Evolutionary conservation across 345 rosid genomes (phyloP), one percentile per base, ranked within the genome.

Genomic region (Eucalyptus melliodora): DNA sequence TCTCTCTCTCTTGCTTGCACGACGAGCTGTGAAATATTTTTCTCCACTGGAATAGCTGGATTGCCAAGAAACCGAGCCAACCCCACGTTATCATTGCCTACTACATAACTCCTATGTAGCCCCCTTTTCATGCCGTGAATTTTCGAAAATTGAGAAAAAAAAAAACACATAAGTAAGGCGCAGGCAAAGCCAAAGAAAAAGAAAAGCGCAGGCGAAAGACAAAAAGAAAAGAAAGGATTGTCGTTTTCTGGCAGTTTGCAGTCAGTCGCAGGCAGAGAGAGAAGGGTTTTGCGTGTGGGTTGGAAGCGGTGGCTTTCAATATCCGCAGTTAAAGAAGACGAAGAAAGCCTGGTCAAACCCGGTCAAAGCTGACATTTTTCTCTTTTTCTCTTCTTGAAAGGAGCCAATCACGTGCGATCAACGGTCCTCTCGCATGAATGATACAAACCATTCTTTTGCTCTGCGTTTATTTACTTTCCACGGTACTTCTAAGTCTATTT

Each of bases 1-100:
- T 17, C n/a, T 42, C 42, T 50, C 27, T 34, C n/a, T 82, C 87
- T 77, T 86, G 95, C 95, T 94, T 92, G 92, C 94, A 89, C 93
- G 93, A 93, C 92, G 93, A 89, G 88, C 67, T 16, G 62, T 55
- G 26, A 69, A 40, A 19, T 72, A 37, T 72, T 37, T 72, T 69
- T 34, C 21, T 9, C 83, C 47, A 69, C 27, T 40, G 47, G 83
- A 77, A 77, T 77, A 77, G 83, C 83, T 40, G 83, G 83, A 77
- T 77, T 40, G 83, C 83, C 83, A 77, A 77, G 83, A 77, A 77
- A 77, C 83, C 83, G 42, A 77, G 42, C 83, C 83, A 77, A 21
- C 83, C 83, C 45, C 83, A 19, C 83, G 85, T 21, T 77, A 77
- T 40, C 85, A 40, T 40, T 77, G 85, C 47, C 85, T 40, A 37